Evolutionary conservation across 805 yeast species (phyloP).

Genomic region (Grigorovia jiainica): DNA sequence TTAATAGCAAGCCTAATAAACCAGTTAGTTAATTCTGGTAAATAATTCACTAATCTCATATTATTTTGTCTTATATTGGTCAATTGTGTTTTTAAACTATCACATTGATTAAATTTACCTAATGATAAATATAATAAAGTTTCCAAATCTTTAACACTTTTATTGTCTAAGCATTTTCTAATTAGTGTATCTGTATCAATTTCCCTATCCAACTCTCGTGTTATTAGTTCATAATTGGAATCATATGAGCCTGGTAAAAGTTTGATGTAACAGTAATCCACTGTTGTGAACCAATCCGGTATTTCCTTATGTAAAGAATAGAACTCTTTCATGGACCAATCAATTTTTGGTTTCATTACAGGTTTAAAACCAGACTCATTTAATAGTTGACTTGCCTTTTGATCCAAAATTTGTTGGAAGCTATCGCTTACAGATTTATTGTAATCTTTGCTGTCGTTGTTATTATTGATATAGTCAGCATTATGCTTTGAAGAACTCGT

Average conservation of each 20-base stretch:
- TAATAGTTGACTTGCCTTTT: conserved; percentile 27
- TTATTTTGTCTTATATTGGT: conserved; percentile 16
- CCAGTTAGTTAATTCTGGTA: conserved; percentile 8
- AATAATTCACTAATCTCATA: conserved; percentile 8
- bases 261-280: conserved; percentile 20
- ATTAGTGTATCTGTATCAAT: neutral
- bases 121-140: conserved; percentile 20
- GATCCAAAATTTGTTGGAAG: conserved; percentile 26
- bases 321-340: conserved; percentile 34
- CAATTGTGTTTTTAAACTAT: conserved; percentile 11
- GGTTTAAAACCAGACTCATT: conserved; percentile 16
- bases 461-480: neutral
- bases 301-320: conserved; percentile 33
- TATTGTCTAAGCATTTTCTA: conserved; percentile 2
- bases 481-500: neutral
- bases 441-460: conserved; percentile 13
- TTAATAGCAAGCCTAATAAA: conserved; percentile 17
- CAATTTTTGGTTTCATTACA: conserved; percentile 33
- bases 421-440: conserved; percentile 31
- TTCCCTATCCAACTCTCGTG: neutral
- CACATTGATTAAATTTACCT: conserved; percentile 15
- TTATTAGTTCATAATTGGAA: conserved; percentile 8
- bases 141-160: conserved; percentile 8
- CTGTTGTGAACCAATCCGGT: conserved; percentile 37
- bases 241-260: conserved; percentile 11